Percentiles rank a stretch among this genome's conserved stretches.
phyloP scores from a whole-genome alignment of 129 eudicot genomes.

The Ambrosia artemisiifolia region DNA sequence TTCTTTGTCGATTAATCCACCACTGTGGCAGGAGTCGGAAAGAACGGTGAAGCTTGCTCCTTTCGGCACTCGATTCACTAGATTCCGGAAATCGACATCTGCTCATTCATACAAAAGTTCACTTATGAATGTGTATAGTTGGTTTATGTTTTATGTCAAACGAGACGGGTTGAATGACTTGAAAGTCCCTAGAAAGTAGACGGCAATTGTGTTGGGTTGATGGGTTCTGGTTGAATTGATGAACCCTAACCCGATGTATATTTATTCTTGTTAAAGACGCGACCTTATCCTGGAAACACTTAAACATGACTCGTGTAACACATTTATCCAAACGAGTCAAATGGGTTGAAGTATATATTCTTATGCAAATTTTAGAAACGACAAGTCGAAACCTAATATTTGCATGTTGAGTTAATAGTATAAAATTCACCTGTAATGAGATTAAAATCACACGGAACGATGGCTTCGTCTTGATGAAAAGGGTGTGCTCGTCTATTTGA shows the following conservation, averaged over 20 bases:
- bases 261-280: not conserved
- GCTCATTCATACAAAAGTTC: not conserved
- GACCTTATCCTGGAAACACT: too few species aligned
- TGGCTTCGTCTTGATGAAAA: conserved; percentile 63
- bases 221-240: not conserved
- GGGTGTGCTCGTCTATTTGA: conserved; percentile 37
- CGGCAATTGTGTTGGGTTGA: not conserved
- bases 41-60: conserved; percentile 76
- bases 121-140: not conserved
- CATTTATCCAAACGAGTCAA: not conserved
- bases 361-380: too few species aligned
- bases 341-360: not conserved
- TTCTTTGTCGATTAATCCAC: conserved; percentile 88
- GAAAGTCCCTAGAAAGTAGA: not conserved
- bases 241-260: not conserved
- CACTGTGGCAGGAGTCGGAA: conserved; percentile 95
- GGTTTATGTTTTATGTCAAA: not conserved
- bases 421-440: conserved; percentile 73
- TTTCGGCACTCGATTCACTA: conserved; percentile 65
- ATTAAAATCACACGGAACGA: conserved; percentile 89
- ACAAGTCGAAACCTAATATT: too few species aligned
- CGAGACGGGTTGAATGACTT: not conserved
- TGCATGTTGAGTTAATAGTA: not conserved
- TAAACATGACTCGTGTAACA: not conserved
- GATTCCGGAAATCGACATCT: conserved; percentile 74